A percentile compares a stretch with the other conserved stretches of the same genome.
phyloP scores from a whole-genome alignment of 179 eudicot species.

The Spinacia oleracea region DNA sequence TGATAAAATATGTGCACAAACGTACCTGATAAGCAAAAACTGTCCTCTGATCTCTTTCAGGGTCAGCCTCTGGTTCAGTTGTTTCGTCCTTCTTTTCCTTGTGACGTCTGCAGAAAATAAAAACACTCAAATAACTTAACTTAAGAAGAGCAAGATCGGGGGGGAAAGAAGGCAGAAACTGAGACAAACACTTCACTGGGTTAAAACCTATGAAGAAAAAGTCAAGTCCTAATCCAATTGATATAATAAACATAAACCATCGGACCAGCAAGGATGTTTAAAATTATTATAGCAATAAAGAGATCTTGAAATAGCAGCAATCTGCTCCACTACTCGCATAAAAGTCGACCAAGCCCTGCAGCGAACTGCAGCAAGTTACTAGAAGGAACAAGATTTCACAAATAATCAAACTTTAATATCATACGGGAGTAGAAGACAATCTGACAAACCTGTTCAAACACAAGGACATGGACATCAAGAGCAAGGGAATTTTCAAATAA shows the following conservation, averaged over 20 bases:
- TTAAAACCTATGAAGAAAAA: constrained; percentile 19
- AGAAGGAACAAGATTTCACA: constrained; percentile 24
- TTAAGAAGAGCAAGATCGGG: not conserved
- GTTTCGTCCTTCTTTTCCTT: constrained; percentile 76
- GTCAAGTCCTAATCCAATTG: constrained; percentile 19
- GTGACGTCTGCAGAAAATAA: constrained; percentile 50
- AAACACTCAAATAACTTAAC: constrained; percentile 19
- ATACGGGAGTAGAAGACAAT: constrained; percentile 12
- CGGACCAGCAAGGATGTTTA: constrained; percentile 26
- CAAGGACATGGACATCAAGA: constrained; percentile 15
- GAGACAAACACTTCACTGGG: constrained; percentile 17
- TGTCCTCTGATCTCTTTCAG: constrained; percentile 89
- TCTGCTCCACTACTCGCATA: constrained; percentile 51
- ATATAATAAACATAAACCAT: constrained; percentile 12
- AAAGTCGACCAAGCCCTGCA: constrained; percentile 56
- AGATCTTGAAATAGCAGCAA: constrained; percentile 43
- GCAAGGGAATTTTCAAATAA: not conserved
- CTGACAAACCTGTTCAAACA: constrained; percentile 47
- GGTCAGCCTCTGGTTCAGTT: constrained; percentile 70
- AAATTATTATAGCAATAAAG: constrained; percentile 28
- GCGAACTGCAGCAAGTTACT: constrained; percentile 43
- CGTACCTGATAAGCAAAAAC: constrained; percentile 94
- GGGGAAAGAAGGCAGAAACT: not conserved
- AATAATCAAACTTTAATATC: constrained; percentile 22
- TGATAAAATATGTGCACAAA: not conserved